phyloP scores from a whole-genome alignment of 768 basidiomycete genomes.

The Rhodotorula taiwanensis region DNA sequence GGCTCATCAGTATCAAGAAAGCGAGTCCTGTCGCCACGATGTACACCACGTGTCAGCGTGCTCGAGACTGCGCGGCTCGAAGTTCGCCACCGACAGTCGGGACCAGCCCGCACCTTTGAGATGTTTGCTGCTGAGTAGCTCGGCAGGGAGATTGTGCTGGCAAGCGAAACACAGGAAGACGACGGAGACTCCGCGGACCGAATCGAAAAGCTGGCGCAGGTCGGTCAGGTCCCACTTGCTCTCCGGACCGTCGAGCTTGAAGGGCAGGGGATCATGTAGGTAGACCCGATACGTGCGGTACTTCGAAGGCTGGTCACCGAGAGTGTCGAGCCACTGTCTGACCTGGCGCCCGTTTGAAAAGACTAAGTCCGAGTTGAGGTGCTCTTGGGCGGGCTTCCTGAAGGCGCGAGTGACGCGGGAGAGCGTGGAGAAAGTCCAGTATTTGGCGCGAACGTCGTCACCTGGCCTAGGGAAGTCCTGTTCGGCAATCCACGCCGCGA shows the following conservation, averaged over 20 bases:
- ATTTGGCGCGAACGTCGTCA: neutral
- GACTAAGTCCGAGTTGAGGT: neutral
- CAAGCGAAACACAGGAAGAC: neutral
- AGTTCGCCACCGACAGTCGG: too few species aligned
- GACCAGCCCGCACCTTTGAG: neutral
- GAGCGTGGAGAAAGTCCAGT: neutral
- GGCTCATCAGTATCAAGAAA: neutral
- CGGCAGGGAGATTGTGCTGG: neutral
- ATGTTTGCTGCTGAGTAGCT: neutral
- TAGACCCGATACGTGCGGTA: neutral
- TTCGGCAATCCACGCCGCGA: too few species aligned
- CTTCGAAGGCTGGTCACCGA: neutral
- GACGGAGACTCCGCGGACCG: neutral
- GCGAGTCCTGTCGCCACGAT: neutral
- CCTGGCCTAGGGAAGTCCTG: too few species aligned
- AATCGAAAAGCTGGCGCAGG: neutral
- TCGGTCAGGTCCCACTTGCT: neutral
- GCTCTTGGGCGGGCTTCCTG: neutral
- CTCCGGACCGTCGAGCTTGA: neutral
- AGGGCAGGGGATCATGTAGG: neutral
- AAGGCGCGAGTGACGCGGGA: neutral
- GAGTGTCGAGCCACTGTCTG: neutral
- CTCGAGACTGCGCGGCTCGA: neutral
- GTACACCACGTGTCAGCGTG: too few species aligned
- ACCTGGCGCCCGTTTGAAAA: neutral